Evolutionary conservation across 192 early-diverging fungal genomes (phyloP).

Genomic region (Coemansia nantahalensis): DNA sequence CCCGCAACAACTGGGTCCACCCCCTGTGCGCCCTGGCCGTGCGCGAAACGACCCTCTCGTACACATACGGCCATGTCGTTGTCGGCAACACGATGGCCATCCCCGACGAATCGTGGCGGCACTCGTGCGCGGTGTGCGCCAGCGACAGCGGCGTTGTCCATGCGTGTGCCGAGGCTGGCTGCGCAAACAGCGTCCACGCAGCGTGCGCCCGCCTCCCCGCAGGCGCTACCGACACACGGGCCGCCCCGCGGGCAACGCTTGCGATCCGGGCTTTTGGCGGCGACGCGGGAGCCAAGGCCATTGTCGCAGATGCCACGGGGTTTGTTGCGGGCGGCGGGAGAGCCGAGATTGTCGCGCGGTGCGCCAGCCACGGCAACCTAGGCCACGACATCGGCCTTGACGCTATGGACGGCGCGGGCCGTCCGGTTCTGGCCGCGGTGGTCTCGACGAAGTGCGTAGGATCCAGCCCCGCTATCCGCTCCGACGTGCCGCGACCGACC

Average conservation of each 20-base stretch:
- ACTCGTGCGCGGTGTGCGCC: conserved; percentile 23
- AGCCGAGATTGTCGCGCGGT: conserved; percentile 5
- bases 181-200: conserved; percentile 26
- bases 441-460: conserved; percentile 18
- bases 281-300: not conserved
- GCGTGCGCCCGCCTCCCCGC: conserved; percentile 11
- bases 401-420: conserved; percentile 12
- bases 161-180: conserved; percentile 10
- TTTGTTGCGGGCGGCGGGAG: conserved; percentile 4
- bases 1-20: conserved; percentile 78
- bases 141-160: conserved; percentile 19
- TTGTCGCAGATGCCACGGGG: not conserved
- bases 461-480: not conserved
- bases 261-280: not conserved
- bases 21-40: conserved; percentile 63
- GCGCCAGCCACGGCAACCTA: conserved; percentile 4
- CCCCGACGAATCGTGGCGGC: conserved; percentile 29
- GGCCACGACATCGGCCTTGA: conserved; percentile 4
- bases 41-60: conserved; percentile 52
- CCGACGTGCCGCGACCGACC: conserved; percentile 8
- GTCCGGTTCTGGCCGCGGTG: conserved; percentile 12
- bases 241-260: not conserved
- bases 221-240: not conserved
- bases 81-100: conserved; percentile 25
- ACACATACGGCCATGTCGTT: conserved; percentile 26